Evolutionary conservation across 805 yeast genomes (phyloP).

Genomic region (Candida berthetii): DNA sequence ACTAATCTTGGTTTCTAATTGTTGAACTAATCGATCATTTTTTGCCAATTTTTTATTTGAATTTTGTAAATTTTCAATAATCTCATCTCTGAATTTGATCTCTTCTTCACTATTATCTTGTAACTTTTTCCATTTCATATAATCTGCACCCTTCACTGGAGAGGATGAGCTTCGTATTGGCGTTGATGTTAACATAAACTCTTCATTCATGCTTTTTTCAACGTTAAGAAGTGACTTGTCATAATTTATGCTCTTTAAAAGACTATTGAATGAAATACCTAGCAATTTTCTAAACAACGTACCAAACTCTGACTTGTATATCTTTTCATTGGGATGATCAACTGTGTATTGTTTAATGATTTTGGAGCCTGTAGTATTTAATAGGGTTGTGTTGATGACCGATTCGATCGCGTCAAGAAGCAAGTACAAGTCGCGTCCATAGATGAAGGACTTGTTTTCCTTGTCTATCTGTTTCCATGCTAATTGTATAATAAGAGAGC

Average conservation of each 20-base stretch:
- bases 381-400: conserved; percentile 12
- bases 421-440: conserved; percentile 13
- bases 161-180: conserved; percentile 2
- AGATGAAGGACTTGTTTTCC: conserved; percentile 10
- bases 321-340: conserved; percentile 21
- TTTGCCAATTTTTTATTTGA: conserved; percentile 2
- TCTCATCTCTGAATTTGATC: conserved; percentile 17
- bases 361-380: conserved; percentile 20
- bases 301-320: conserved; percentile 25
- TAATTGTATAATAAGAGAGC: conserved; percentile 6
- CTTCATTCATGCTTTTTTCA: conserved; percentile 3
- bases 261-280: conserved; percentile 24
- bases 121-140: conserved; percentile 1
- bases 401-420: conserved; percentile 17
- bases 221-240: conserved; percentile 5
- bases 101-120: conserved; percentile 18
- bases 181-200: conserved; percentile 2
- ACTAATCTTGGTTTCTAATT: conserved; percentile 2
- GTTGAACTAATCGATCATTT: conserved; percentile 1
- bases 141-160: neutral
- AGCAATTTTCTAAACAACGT: conserved; percentile 23
- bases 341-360: conserved; percentile 22
- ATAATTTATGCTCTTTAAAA: conserved; percentile 14
- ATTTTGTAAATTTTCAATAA: conserved; percentile 14
- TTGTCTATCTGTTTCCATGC: conserved; percentile 19